Evolutionary conservation across 2,329 filamentous ascomycete genomes (phyloP).

Genomic region (Xylariomycetidae sp.): DNA sequence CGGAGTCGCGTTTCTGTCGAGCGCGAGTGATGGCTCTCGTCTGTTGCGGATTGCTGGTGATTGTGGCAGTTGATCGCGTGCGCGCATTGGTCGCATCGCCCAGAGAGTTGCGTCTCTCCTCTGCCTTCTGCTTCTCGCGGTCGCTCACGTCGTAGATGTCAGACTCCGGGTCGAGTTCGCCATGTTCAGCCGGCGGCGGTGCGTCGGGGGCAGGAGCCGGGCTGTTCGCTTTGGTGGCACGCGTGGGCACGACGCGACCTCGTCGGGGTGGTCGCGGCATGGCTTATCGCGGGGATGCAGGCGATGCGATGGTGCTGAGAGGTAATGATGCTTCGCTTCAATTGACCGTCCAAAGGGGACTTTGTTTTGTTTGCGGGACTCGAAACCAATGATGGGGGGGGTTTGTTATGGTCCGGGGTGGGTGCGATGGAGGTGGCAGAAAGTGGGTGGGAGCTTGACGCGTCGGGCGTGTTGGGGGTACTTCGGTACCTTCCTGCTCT

Average conservation of each 20-base stretch:
- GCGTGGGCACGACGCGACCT: conserved; percentile 15
- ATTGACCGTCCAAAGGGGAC: too few species aligned
- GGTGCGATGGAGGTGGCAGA: conserved; percentile 8
- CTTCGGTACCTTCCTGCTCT: background rate
- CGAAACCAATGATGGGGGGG: too few species aligned
- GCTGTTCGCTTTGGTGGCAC: conserved; percentile 17
- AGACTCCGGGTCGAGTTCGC: conserved; percentile 14
- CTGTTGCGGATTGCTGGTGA: conserved; percentile 14
- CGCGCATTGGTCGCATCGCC: conserved; percentile 12
- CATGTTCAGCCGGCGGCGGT: conserved; percentile 5
- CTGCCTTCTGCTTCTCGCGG: conserved; percentile 23
- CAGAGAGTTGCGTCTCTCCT: conserved; percentile 17
- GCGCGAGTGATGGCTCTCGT: conserved; percentile 15
- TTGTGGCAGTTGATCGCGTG: conserved; percentile 6
- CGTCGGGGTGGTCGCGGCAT: conserved; percentile 25
- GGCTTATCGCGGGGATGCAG: too few species aligned
- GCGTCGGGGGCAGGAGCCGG: conserved; percentile 7
- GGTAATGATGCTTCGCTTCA: too few species aligned
- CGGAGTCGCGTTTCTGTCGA: conserved; percentile 23
- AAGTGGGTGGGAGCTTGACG: conserved; percentile 12
- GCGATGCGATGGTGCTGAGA: too few species aligned
- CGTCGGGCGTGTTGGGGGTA: conserved; percentile 17
- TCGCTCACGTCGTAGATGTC: conserved; percentile 29
- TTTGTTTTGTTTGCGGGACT: too few species aligned
- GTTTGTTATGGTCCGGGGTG: too few species aligned